Evolutionary conservation across 495 filamentous ascomycete species (phyloP), one percentile per base, ranked within the genome.

Genomic region (Achaetomiella virescens): DNA sequence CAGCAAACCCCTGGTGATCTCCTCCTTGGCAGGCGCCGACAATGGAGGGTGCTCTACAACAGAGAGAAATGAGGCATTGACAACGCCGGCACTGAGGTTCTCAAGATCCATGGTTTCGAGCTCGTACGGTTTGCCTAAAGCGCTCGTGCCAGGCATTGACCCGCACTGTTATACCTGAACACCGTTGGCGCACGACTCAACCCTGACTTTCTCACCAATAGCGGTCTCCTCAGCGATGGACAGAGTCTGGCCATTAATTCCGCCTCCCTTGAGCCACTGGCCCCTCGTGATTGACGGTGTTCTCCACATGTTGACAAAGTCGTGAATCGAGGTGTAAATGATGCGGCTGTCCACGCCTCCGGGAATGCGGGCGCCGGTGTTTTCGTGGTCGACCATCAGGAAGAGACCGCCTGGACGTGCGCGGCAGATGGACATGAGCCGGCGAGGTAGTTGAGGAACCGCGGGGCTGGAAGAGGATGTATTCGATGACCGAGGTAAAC

Each of bases 381-480:
- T 73, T 5, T 75, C 31, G 42, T 78, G 76, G 57, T 82, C 75
- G 48, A 76, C 68, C 0, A 66, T 40, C 1, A 48, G 69, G 2
- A 77, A 57, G 80, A 42, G 3, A 46, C 69, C 1, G 76, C 56
- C 6, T 61, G 50, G 2, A 84, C 17, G 55, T 83, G 63, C 44
- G 73, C 76, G 6, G 75, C 37, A 2, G 79, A 74, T 48, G 74
- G 68, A 31, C 78, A 63, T 0, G 76, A 79, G 33, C 55, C 60
- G 17, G 78, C 73, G 0, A 82, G 56, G 51, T 81, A 82, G 58
- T 84, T 65, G 0, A 77, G 21, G 60, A 82, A 81, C 2, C 78
- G 0, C 81, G 81, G 0, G 78, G 76, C 37, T 81, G 78, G 59
- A 84, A 83, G 2, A 83, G 60, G 9, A 63, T 71, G 57, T 84